phyloP scores from a whole-genome alignment of 2,329 filamentous ascomycete species.

The Penicillium sp. region DNA sequence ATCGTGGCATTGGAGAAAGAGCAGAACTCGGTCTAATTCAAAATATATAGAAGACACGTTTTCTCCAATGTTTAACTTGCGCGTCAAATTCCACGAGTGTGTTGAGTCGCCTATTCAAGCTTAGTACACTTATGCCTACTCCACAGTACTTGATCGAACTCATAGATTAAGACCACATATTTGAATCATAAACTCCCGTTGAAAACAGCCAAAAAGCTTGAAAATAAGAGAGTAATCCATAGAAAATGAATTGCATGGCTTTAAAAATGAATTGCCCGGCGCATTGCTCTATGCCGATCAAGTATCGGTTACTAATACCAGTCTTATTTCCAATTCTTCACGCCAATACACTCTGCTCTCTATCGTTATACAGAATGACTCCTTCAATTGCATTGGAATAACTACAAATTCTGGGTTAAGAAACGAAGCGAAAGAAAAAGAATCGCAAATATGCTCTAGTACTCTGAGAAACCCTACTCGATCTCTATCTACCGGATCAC shows the following conservation, averaged over 20 bases:
- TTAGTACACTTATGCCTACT: neutral
- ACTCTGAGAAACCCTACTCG: neutral
- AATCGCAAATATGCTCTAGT: neutral
- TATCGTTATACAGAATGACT: neutral
- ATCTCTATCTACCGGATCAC: neutral
- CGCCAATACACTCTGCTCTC: neutral
- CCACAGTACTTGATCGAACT: neutral
- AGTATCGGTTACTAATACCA: neutral
- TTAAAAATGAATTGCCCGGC: no score
- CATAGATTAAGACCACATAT: neutral
- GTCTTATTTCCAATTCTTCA: neutral
- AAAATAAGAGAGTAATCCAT: neutral
- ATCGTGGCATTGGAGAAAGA: neutral
- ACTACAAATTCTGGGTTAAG: neutral
- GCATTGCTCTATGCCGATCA: neutral
- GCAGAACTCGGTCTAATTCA: neutral
- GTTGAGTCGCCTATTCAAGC: neutral
- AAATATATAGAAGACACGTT: conserved; percentile 1
- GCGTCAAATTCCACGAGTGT: neutral
- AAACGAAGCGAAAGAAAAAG: neutral
- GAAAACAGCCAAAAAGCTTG: neutral
- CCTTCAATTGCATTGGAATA: neutral
- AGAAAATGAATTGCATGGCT: no score
- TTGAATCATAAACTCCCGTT: neutral
- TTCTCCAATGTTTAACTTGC: neutral